These are phyloP conservation scores for Chytriomyces confervae DNA, from an alignment of 192 early-diverging fungal genomes.

Conservation along the genomic window DNA sequence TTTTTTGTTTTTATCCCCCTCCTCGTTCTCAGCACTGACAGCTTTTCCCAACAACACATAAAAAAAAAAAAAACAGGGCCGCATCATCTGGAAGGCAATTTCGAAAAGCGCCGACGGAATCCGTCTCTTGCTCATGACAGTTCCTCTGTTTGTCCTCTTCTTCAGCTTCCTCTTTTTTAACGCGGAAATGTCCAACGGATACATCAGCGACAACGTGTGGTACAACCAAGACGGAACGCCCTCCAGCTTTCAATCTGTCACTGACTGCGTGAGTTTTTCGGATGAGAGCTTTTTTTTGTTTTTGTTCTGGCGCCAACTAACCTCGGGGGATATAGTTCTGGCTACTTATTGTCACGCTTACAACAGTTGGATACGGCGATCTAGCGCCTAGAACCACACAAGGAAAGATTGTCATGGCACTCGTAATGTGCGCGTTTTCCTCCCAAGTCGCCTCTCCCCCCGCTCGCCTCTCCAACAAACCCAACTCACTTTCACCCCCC, in stretches of 20 bases:
- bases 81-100: constrained; percentile 23
- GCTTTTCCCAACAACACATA: neutral
- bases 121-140: neutral
- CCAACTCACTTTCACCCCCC: neutral
- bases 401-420: constrained; percentile 36
- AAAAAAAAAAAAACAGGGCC: neutral
- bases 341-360: constrained; percentile 31
- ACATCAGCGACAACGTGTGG: constrained; percentile 25
- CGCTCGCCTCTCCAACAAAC: neutral
- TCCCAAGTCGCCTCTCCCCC: neutral
- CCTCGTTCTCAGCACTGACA: too few relatives aligned
- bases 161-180: constrained; percentile 29
- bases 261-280: constrained; percentile 23
- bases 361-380: constrained; percentile 42
- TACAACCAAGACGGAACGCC: constrained; percentile 18
- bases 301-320: neutral
- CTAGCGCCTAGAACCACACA: constrained; percentile 17
- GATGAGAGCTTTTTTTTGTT: neutral
- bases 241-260: constrained; percentile 26
- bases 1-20: neutral
- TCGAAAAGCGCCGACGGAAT: constrained; percentile 29
- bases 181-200: constrained; percentile 21
- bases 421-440: neutral
- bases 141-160: constrained; percentile 29
- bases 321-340: neutral